Evolutionary conservation across 228 moss, liverwort and hornwort genomes (phyloP).

Genomic region (Sphagnum fallax): DNA sequence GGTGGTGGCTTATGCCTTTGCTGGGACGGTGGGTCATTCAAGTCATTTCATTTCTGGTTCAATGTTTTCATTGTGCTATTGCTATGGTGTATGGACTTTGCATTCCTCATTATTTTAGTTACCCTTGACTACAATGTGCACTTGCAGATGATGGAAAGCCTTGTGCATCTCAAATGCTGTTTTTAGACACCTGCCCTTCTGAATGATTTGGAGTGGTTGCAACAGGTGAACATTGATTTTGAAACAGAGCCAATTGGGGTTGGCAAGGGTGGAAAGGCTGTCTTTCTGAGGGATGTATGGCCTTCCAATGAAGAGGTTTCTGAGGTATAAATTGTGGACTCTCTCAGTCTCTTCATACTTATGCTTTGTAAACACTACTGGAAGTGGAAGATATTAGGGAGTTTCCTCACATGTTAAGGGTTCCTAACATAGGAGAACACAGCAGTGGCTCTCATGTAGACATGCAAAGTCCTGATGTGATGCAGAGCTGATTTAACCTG

Average conservation of each 20-base stretch:
- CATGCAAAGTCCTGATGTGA: too few relatives aligned
- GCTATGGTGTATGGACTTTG: too few relatives aligned
- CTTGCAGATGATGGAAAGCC: background rate
- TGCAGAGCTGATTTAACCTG: too few relatives aligned
- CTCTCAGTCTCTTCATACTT: background rate
- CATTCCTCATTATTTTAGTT: too few relatives aligned
- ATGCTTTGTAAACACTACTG: background rate
- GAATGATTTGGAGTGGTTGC: background rate
- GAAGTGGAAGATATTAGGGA: too few relatives aligned
- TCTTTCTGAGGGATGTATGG: slow-evolving; percentile 60
- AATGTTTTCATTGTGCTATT: background rate
- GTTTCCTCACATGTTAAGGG: too few relatives aligned
- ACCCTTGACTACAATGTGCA: too few relatives aligned
- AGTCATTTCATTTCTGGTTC: background rate
- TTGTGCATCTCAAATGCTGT: background rate
- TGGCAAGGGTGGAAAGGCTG: slow-evolving; percentile 65
- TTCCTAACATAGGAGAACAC: too few relatives aligned
- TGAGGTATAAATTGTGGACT: slow-evolving; percentile 1
- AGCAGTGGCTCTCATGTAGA: too few relatives aligned
- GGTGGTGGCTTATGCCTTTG: slow-evolving; percentile 88
- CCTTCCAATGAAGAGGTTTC: slow-evolving; percentile 72
- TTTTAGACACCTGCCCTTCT: too few relatives aligned
- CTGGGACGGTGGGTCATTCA: slow-evolving; percentile 62
- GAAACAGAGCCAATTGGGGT: slow-evolving; percentile 73
- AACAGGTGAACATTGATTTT: slow-evolving; percentile 77